Conservation (phyloP, 768 basidiomycete genomes). For the Chalciporus pseudorubinellus region DNA sequence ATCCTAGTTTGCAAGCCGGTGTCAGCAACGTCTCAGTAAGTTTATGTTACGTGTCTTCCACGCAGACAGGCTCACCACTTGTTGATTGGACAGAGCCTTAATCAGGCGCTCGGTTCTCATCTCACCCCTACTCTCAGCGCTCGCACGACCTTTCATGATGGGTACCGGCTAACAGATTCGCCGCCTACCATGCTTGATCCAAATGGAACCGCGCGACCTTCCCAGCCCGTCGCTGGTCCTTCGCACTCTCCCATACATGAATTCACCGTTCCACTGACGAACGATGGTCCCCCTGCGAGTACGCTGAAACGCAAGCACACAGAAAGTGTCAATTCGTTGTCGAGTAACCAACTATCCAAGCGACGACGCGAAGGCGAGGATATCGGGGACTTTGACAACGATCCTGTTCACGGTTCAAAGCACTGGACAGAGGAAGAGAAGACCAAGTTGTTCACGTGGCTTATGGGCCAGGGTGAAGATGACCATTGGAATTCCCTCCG, state of each 20-base stretch:
- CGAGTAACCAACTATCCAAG: constrained; percentile 28
- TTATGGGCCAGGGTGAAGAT: constrained; percentile 68
- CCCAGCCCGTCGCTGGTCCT: constrained; percentile 28
- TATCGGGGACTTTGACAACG: constrained; percentile 27
- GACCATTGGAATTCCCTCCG: constrained; percentile 78
- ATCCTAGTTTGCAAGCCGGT: constrained; percentile 40
- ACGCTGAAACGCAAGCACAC: constrained; percentile 46
- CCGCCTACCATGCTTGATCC: constrained; percentile 32
- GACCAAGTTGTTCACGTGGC: constrained; percentile 72
- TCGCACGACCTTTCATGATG: constrained; percentile 34
- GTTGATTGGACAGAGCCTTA: constrained; percentile 43
- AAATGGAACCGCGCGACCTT: constrained; percentile 22
- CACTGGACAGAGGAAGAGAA: constrained; percentile 88
- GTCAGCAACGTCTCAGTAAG: constrained; percentile 60
- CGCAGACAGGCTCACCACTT: constrained; percentile 27
- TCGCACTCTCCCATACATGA: constrained; percentile 35
- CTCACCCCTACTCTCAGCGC: constrained; percentile 38
- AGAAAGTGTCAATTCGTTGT: constrained; percentile 28
- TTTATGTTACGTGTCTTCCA: constrained; percentile 19
- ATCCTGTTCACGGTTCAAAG: constrained; percentile 61
- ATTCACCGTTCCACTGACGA: constrained; percentile 29
- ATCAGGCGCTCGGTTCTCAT: constrained; percentile 59
- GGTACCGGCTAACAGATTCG: constrained; percentile 31
- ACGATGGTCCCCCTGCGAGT: constrained; percentile 22
- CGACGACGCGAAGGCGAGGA: constrained; percentile 33